Conservation (phyloP, 805 yeast species). For the Ogataea corticis region DNA sequence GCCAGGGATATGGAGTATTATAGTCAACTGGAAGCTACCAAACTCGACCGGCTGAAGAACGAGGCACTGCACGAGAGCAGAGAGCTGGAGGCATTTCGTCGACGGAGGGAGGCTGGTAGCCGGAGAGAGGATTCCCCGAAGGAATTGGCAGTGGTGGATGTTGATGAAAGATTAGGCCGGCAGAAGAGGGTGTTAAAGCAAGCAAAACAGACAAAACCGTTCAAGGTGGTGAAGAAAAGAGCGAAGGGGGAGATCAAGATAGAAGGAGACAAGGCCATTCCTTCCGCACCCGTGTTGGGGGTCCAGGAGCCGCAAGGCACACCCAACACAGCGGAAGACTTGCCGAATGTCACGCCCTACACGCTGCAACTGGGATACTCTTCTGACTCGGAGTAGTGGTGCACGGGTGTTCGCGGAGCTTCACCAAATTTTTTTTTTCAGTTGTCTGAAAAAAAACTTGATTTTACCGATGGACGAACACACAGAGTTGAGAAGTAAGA, state of each 20-base stretch:
- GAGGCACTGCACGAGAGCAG: constrained; percentile 18
- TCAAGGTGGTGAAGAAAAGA: constrained; percentile 2
- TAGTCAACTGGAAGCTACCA: constrained; percentile 27
- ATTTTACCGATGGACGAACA: background rate
- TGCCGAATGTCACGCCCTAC: too few relatives aligned
- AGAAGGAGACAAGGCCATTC: background rate
- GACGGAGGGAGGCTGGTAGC: constrained; percentile 7
- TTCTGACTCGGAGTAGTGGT: background rate
- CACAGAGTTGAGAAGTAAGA: too few relatives aligned
- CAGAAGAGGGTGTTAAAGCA: too few relatives aligned
- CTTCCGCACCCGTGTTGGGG: too few relatives aligned
- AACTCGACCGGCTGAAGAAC: constrained; percentile 15
- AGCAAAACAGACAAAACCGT: constrained; percentile 4
- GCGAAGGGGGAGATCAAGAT: background rate
- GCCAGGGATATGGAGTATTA: constrained; percentile 40
- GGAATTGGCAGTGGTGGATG: too few relatives aligned
- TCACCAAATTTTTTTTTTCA: background rate
- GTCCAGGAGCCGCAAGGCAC: too few relatives aligned
- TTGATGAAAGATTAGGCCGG: too few relatives aligned
- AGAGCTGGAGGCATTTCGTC: constrained; percentile 28
- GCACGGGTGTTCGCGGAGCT: background rate
- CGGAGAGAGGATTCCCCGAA: too few relatives aligned
- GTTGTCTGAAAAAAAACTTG: background rate
- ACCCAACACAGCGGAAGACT: too few relatives aligned
- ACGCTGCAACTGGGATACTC: constrained; percentile 4